Evolutionary conservation across 805 yeast genomes (phyloP), one percentile per base, ranked within the genome.

Genomic region (Myxozyma geophila): DNA sequence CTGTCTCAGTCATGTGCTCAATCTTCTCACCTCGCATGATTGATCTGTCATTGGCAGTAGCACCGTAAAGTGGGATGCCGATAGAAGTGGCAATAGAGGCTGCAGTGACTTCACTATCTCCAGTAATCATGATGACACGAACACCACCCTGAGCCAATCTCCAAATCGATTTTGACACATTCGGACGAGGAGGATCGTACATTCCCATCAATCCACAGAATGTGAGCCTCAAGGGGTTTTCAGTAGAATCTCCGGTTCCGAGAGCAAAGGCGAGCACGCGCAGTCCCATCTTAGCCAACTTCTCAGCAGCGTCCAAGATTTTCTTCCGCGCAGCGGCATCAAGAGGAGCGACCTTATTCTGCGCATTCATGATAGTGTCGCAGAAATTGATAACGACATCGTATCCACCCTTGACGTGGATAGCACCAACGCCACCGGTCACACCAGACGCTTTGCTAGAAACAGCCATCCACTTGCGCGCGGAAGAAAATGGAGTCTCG

Each of bases 61-160:
- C 83, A 68, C 85, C 87, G 46, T 82, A 76, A 63, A 71, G 60
- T 2, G 92, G 96, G 84, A 90, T 90, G 36, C 99, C 99, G 69
- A 93, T 89, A 75, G 90, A 92, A 67, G 81, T 83, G 1, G 97
- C 98, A 75, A 92, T 90, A 70, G 89, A 87, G 13, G 82, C 77
- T 6, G 97, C 97, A 15, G 98, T 91, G 15, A 88, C 86, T 67
- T 92, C 96, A 43, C 90, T 83, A 75, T 92, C 98, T 71, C 97
- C 97, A 8, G 99, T 95, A 68, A 95, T 93, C 98, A 95, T 95
- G 57, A 95, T 90, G n/a, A 95, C 91, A 73, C 91, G 96, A 48
- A 95, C 99, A 50, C 98, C 97, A 66, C 98, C 97, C 72, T 86
- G 86, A 80, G 92, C 81, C 62, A 95, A 81, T 67, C 86, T 81